A percentile compares a stretch with the other conserved stretches of the same genome.
phyloP scores from a whole-genome alignment of 108 stramenopile species.

The Heterococcus sp. region DNA sequence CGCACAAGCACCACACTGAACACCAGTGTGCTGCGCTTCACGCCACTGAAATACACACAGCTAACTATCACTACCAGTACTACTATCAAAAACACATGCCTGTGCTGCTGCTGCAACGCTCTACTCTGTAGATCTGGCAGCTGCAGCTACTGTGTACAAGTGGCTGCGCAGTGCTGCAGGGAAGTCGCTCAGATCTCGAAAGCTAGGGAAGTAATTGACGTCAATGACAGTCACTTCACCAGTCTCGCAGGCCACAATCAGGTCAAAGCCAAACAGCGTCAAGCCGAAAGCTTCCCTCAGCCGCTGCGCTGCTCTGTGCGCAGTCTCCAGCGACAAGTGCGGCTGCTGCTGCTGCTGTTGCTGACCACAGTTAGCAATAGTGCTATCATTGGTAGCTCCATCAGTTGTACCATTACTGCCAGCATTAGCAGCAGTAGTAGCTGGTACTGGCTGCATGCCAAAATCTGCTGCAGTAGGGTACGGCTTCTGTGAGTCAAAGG shows the following conservation, averaged over 20 bases:
- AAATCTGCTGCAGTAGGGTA: constrained; percentile 45
- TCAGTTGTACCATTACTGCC: too few relatives aligned
- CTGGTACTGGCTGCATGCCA: not conserved
- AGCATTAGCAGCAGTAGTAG: not conserved
- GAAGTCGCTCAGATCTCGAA: constrained; percentile 49
- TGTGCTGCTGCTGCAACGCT: too few relatives aligned
- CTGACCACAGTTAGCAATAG: too few relatives aligned
- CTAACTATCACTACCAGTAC: too few relatives aligned
- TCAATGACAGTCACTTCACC: constrained; percentile 42
- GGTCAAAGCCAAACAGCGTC: constrained; percentile 50
- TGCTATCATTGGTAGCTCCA: too few relatives aligned
- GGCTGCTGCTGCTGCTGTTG: not conserved
- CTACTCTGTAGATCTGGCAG: too few relatives aligned
- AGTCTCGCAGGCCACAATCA: constrained; percentile 21
- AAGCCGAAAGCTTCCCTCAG: constrained; percentile 45
- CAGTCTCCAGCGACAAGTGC: constrained; percentile 1
- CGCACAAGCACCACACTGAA: too few relatives aligned
- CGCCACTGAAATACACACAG: too few relatives aligned
- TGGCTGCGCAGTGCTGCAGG: constrained; percentile 11
- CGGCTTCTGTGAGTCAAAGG: constrained; percentile 48
- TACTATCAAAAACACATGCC: too few relatives aligned
- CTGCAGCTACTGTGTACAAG: not conserved
- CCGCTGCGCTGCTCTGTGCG: constrained; percentile 5
- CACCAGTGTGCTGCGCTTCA: too few relatives aligned
- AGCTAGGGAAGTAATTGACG: constrained; percentile 55